Evolutionary conservation across 2,329 filamentous ascomycete genomes (phyloP).

Genomic region (Rhinocladiella similis): DNA sequence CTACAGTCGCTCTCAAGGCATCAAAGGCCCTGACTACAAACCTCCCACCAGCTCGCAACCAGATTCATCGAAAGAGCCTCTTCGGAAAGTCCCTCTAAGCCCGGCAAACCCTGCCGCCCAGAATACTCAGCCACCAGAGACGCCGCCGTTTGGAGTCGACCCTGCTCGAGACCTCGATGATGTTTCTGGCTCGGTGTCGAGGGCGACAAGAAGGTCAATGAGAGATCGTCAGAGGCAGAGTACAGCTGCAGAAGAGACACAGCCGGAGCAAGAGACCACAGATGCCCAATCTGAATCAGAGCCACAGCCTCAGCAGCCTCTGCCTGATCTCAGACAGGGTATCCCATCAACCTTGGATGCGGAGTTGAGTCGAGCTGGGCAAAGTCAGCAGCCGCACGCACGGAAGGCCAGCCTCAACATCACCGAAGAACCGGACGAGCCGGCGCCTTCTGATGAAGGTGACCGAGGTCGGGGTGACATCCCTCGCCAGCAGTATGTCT

Average conservation of each 20-base stretch:
- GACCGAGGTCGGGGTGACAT: slow-evolving; percentile 63
- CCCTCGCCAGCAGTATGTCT: slow-evolving; percentile 80
- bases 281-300: not conserved
- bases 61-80: slow-evolving; percentile 8
- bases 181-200: slow-evolving; percentile 19
- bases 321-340: slow-evolving; percentile 90
- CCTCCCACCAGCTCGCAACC: slow-evolving; percentile 17
- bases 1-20: slow-evolving; percentile 40
- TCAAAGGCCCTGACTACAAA: slow-evolving; percentile 30
- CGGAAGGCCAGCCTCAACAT: slow-evolving; percentile 46
- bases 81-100: slow-evolving; percentile 17
- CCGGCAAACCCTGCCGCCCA: slow-evolving; percentile 5
- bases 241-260: not conserved
- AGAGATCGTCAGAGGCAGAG: slow-evolving; percentile 1
- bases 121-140: slow-evolving; percentile 3
- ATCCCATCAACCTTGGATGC: slow-evolving; percentile 88
- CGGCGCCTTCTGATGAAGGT: slow-evolving; percentile 50
- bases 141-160: slow-evolving; percentile 16
- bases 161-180: slow-evolving; percentile 19
- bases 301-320: slow-evolving; percentile 58
- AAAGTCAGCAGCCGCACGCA: slow-evolving; percentile 37
- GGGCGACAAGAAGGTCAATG: slow-evolving; percentile 15
- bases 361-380: slow-evolving; percentile 59
- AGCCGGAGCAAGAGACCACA: not conserved
- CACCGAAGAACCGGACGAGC: slow-evolving; percentile 53